Conservation (phyloP, 345 rosid species). For the Eucalyptus curtisii region DNA sequence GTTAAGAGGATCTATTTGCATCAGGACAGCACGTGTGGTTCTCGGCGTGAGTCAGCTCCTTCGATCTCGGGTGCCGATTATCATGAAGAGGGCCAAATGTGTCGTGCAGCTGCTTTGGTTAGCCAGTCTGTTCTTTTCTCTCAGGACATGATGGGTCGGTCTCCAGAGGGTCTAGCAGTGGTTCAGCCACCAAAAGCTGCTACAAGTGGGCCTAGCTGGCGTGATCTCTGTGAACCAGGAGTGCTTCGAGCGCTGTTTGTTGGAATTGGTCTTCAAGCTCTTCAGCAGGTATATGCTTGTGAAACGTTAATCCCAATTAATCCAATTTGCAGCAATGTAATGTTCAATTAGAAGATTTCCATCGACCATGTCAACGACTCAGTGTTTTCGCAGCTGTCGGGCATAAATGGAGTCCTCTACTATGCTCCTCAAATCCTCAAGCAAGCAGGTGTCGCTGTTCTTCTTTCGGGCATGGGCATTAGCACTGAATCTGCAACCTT, state of each 20-base stretch:
- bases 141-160: not conserved
- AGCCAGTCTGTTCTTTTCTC: conserved; percentile 9
- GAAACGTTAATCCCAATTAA: not conserved
- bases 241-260: conserved; percentile 26
- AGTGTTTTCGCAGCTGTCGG: conserved; percentile 6
- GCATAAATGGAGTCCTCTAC: conserved; percentile 26
- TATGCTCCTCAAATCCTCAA: conserved; percentile 33
- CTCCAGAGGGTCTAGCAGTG: not conserved
- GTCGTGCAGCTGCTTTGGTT: conserved; percentile 22
- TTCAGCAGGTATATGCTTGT: conserved; percentile 16
- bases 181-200: not conserved
- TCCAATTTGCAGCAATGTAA: not conserved
- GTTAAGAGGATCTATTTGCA: conserved; percentile 19
- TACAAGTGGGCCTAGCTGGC: not conserved
- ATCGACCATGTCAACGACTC: not conserved
- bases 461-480: conserved; percentile 17
- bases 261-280: conserved; percentile 25
- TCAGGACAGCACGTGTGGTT: not conserved
- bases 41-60: conserved; percentile 1
- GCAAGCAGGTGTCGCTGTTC: conserved; percentile 26
- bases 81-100: not conserved
- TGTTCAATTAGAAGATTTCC: not conserved
- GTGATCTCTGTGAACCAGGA: conserved; percentile 25
- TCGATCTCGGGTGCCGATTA: not conserved
- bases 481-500: conserved; percentile 22